Conservation (phyloP, 1,284 basidiomycete genomes). For the Ustilago trichophora region DNA sequence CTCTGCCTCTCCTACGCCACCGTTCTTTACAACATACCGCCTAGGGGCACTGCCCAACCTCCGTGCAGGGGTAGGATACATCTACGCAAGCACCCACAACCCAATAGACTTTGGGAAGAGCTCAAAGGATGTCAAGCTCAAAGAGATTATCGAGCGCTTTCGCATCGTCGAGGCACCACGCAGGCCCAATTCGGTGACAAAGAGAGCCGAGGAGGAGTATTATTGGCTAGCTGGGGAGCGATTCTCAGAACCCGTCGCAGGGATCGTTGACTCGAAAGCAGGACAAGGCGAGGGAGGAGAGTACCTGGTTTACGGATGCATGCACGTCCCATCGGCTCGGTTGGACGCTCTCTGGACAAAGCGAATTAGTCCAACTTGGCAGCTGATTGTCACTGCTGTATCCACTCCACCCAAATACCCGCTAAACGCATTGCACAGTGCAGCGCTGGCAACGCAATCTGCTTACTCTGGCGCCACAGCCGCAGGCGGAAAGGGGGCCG, state of each 20-base stretch:
- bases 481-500: too few species aligned
- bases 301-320: constrained; percentile 88
- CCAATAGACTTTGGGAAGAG: constrained; percentile 66
- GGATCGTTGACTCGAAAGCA: neutral
- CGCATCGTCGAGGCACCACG: constrained; percentile 81
- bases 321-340: constrained; percentile 87
- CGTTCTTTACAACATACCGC: constrained; percentile 86
- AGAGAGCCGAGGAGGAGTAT: constrained; percentile 71
- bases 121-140: constrained; percentile 75
- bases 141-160: constrained; percentile 76
- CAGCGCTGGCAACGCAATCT: constrained; percentile 5
- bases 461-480: too few species aligned
- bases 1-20: constrained; percentile 85
- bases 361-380: constrained; percentile 71
- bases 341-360: constrained; percentile 89
- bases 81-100: constrained; percentile 74
- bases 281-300: constrained; percentile 70
- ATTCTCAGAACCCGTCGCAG: neutral
- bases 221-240: constrained; percentile 28
- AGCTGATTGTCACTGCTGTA: constrained; percentile 63
- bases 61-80: constrained; percentile 90
- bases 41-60: constrained; percentile 90
- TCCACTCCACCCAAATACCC: constrained; percentile 60
- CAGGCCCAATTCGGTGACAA: constrained; percentile 71
- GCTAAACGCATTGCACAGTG: constrained; percentile 32